Evolutionary conservation across 2,329 filamentous ascomycete species (phyloP).

Genomic region (Chaetothyriales sp.): DNA sequence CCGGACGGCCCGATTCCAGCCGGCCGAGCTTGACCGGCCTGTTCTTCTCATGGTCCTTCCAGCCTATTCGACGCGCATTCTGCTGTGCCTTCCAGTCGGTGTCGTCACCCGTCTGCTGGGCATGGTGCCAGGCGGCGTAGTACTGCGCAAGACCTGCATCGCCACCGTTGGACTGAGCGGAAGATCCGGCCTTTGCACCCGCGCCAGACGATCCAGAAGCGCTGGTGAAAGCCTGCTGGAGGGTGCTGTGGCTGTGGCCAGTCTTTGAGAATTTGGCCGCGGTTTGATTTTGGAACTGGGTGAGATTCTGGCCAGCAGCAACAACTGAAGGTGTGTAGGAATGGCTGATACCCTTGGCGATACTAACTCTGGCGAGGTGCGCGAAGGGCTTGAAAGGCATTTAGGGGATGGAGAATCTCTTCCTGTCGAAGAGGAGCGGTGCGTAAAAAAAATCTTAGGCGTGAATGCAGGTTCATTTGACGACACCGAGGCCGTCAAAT

Average conservation of each 20-base stretch:
- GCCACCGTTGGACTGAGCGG: conserved; percentile 29
- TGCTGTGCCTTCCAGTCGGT: conserved; percentile 88
- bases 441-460: conserved; percentile 32
- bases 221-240: conserved; percentile 64
- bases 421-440: conserved; percentile 48
- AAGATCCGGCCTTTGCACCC: conserved; percentile 44
- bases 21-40: conserved; percentile 23
- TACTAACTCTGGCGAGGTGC: conserved; percentile 89
- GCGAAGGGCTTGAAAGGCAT: conserved; percentile 64
- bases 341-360: conserved; percentile 92
- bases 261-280: conserved; percentile 39
- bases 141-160: conserved; percentile 73
- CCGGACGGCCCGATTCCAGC: conserved; percentile 14
- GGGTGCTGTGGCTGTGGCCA: conserved; percentile 36
- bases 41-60: conserved; percentile 48
- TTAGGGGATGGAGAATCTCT: conserved; percentile 62
- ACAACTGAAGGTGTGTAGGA: conserved; percentile 97
- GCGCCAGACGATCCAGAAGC: conserved; percentile 38
- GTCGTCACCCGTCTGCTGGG: conserved; percentile 53
- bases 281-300: conserved; percentile 38
- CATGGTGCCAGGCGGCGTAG: conserved; percentile 77
- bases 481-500: conserved; percentile 70
- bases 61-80: conserved; percentile 76
- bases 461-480: conserved; percentile 97
- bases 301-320: conserved; percentile 73